Base-by-base conservation (phyloP, 2,329 filamentous ascomycete genomes). In the Cytospora mali region DNA sequence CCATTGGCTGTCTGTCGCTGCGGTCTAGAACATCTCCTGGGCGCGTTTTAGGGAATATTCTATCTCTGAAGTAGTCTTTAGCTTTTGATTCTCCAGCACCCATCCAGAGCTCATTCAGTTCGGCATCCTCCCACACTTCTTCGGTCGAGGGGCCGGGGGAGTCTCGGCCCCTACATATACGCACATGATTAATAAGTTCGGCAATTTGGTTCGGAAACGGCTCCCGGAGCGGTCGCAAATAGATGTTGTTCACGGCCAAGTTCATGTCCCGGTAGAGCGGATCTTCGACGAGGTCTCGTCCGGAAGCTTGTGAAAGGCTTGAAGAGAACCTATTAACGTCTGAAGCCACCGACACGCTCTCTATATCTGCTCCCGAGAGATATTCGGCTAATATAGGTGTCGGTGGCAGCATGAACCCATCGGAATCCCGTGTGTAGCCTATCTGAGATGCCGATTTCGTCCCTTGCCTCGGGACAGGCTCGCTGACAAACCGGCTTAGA, bases 161-260 rank as follows among this genome's bases (percentile, higher is more conserved):
- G 27, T 66, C 54, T 56, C 68, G 67, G 42, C 65, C 62, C 49
- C 16, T n/a, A n/a, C n/a, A n/a, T n/a, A n/a, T 66, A 46, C 62
- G 39, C 53, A 68, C 39, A 31, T 68, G n/a, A 67, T 68, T 33
- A 55, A 69, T 54, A 57, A 69, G 59, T 9, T 31, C 57, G 21
- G 61, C 61, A 54, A 71, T 65, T 28, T 66, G n/a, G 61, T 66
- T 62, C 1, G 68, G 69, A 23, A 69, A 64, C 58, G 64, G 25
- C 31, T 70, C 66, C 49, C 49, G 48, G 23, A 25, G 58, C 53
- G n/a, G 42, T 14, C 62, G 69, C 21, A 70, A 62, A 27, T 67
- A 68, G 55, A 71, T 69, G 62, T 68, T 65, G 64, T 70, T 68
- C n/a, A 55, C 62, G 31, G 62, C 53, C 61, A 71, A 67, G 63